Evolutionary conservation across 2,329 filamentous ascomycete genomes (phyloP), one percentile per base, ranked within the genome.

Genomic region (Botrytis aclada): DNA sequence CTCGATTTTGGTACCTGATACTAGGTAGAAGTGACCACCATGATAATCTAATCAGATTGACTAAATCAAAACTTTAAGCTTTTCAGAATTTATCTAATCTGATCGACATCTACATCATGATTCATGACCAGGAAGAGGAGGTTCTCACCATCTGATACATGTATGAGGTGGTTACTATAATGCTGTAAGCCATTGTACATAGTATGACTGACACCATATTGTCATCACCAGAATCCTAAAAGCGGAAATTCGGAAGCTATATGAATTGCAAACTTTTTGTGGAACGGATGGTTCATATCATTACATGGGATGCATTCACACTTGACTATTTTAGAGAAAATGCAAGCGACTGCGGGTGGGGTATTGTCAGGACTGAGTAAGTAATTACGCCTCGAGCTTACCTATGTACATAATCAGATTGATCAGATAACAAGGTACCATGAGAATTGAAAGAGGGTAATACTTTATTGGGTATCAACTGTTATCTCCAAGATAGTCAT

Each of bases 21-120:
- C 47, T 7, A 51, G n/a, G 22, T 25, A 51, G 22, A 25, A n/a
- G 32, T 37, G 58, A 61, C n/a, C 39, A 18, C 32, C 16, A 45
- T 6, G 39, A 43, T 64, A 22, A 67, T 67, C 64, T 56, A 67
- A 67, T 67, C 64, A 67, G 64, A 56, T 67, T 41, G 64, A 67
- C 47, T 25, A 37, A 25, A 66, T 54, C 45, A 37, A 18, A 14
- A 7, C 5, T 29, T 16, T 43, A 63, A 32, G 61, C 61, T 63
- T 32, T 41, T 4, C 29, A 22, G 45, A 2, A 29, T 63, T 32
- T 43, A 63, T 63, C 61, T 45, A 22, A 63, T 63, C 60, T 29
- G 60, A 63, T 63, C 39, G 9, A 63, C n/a, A 63, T 63, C 61
- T 22, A 47, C 29, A 25, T 10, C 29, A 16, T 47, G 62, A 34